Conservation (phyloP, 2,329 filamentous ascomycete species). For the Seiridium cupressi region DNA sequence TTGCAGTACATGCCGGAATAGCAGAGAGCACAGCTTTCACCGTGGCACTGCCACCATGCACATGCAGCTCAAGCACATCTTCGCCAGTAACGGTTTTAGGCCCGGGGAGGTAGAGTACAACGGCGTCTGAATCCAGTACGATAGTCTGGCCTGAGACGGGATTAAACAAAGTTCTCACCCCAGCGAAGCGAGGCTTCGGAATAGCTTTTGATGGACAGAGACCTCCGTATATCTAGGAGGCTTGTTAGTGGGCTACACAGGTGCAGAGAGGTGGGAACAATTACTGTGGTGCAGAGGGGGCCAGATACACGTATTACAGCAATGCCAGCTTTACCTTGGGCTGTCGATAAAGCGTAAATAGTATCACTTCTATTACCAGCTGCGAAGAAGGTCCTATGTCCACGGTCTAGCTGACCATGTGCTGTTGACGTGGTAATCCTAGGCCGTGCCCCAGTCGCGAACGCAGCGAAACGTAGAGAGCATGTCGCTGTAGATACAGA, state of each 20-base stretch:
- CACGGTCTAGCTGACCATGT: neutral
- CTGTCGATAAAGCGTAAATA: constrained; percentile 91
- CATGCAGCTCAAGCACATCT: constrained; percentile 86
- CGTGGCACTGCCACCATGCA: constrained; percentile 90
- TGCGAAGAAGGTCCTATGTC: neutral
- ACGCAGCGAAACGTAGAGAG: neutral
- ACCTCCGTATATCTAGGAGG: constrained; percentile 41
- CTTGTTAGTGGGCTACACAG: constrained; percentile 18
- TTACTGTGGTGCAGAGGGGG: constrained; percentile 56
- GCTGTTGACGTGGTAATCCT: neutral
- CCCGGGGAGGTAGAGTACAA: constrained; percentile 79
- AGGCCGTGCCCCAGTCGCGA: neutral
- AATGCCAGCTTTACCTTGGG: constrained; percentile 82
- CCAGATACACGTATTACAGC: constrained; percentile 88
- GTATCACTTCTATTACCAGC: constrained; percentile 48
- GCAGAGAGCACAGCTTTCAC: constrained; percentile 82
- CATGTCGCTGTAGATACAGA: neutral
- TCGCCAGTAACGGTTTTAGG: constrained; percentile 89
- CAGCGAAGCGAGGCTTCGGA: constrained; percentile 57
- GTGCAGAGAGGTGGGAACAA: neutral
- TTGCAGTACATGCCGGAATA: constrained; percentile 54
- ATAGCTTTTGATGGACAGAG: constrained; percentile 46
- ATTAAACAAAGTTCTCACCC: constrained; percentile 72
- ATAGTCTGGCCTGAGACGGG: constrained; percentile 35
- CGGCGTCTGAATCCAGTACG: constrained; percentile 74